Percentiles rank a stretch among this genome's conserved stretches.
These are phyloP conservation scores for Trichosporon sp. DNA, from an alignment of 1,284 basidiomycete species.

Conservation along the genomic window DNA sequence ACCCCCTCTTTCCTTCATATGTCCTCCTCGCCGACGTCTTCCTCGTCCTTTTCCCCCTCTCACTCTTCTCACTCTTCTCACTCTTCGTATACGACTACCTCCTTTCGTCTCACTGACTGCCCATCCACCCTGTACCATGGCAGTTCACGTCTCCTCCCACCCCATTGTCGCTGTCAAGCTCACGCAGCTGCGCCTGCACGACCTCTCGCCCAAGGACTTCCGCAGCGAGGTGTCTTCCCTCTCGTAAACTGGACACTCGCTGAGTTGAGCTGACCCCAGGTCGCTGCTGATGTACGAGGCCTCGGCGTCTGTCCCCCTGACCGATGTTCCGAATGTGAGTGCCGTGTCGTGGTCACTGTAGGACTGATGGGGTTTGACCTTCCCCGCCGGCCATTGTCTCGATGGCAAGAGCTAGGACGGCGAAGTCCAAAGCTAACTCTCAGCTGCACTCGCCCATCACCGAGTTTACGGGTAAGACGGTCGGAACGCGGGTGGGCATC, in stretches of 20 bases:
- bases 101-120: not conserved
- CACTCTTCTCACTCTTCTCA: not conserved
- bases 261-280: slow-evolving; percentile 28
- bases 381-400: not conserved
- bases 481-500: slow-evolving; percentile 70
- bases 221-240: slow-evolving; percentile 27
- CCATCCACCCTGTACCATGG: not conserved
- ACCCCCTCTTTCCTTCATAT: not conserved
- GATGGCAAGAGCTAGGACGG: no score
- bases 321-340: slow-evolving; percentile 48
- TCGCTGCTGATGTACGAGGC: slow-evolving; percentile 52
- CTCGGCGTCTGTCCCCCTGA: slow-evolving; percentile 38
- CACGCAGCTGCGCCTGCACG: slow-evolving; percentile 50
- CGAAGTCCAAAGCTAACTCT: slow-evolving; percentile 36
- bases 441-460: slow-evolving; percentile 56
- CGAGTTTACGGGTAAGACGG: slow-evolving; percentile 54
- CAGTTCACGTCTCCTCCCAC: slow-evolving; percentile 43
- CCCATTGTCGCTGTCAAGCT: slow-evolving; percentile 50
- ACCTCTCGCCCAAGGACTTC: slow-evolving; percentile 51
- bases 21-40: not conserved
- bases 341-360: not conserved
- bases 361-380: not conserved
- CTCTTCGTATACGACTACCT: not conserved
- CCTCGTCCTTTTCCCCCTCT: not conserved
- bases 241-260: not conserved